A percentile compares a stretch with the other conserved stretches of the same genome.
These are phyloP conservation scores for Coprinopsis marcescibilis DNA, from an alignment of 768 basidiomycete species.

Conservation along the genomic window DNA sequence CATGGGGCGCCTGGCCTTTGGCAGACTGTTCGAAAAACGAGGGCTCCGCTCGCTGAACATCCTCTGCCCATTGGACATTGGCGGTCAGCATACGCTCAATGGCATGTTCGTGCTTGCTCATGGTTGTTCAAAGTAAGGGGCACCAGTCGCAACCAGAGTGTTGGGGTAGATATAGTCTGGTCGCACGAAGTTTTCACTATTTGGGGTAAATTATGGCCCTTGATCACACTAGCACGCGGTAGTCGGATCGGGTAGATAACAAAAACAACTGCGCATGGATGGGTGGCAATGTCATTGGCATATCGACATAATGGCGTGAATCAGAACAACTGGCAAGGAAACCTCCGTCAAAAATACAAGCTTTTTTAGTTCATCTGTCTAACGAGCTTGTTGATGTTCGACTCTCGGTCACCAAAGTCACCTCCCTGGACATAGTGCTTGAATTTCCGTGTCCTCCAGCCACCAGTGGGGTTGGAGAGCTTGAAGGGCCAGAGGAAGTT, in stretches of 20 bases:
- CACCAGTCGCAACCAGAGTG: no score
- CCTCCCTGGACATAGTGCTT: constrained; percentile 95
- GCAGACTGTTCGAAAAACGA: constrained; percentile 58
- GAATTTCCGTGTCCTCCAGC: constrained; percentile 98
- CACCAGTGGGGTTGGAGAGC: constrained; percentile 97
- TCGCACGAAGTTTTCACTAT: neutral
- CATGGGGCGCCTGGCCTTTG: constrained; percentile 66
- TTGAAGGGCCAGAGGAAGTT: constrained; percentile 99
- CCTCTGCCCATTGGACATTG: constrained; percentile 69
- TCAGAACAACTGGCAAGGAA: constrained; percentile 9
- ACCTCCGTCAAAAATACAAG: neutral
- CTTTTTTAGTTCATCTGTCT: constrained; percentile 81
- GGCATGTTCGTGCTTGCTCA: constrained; percentile 15
- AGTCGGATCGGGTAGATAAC: neutral
- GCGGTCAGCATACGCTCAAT: constrained; percentile 30
- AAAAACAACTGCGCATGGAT: no score
- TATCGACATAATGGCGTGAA: constrained; percentile 10
- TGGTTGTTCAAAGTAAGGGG: no score
- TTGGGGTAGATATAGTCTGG: no score
- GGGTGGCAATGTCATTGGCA: constrained; percentile 10
- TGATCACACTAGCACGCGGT: neutral
- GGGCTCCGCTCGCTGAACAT: constrained; percentile 49
- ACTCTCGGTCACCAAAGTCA: constrained; percentile 96
- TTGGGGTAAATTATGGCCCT: neutral
- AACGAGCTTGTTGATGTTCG: constrained; percentile 96